Evolutionary conservation across 345 rosid genomes (phyloP), one percentile per base, ranked within the genome.

Genomic region (Clausena lansium): DNA sequence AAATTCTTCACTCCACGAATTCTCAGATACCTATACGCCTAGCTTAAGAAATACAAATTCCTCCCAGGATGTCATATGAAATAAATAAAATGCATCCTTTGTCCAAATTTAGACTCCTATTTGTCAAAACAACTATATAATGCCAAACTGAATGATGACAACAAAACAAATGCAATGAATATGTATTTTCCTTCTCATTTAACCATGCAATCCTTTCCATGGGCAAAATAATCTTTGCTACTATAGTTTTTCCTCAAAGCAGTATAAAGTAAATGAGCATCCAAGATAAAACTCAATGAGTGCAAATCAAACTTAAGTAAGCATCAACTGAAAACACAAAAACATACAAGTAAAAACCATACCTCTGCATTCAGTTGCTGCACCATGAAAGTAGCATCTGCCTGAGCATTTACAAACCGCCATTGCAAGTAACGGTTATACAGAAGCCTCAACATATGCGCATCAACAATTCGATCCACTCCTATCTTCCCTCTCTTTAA

Each of bases 361-460:
- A 95, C 99, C 99, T 91, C 94, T 50, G 95, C 94, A 76, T 35
- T 85, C 78, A 81, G 78, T 84, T 74, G 87, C 83, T 92, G 98
- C 80, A 89, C 79, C 82, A 80, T 85, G 89, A 86, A 83, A 64
- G 92, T 86, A 77, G 94, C 87, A 84, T 88, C 93, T 30, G 92
- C 94, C 79, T 90, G 86, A 2, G 98, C 97, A 84, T 92, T 93
- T 63, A 86, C 90, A 82, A 95, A 90, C 82, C 97, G 89, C 99
- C 94, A 93, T 82, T 92, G 95, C 83, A 95, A 81, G 79, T 89
- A 81, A 73, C 88, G 88, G 79, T 93, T 92, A 78, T 95, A 89
- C 58, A 95, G 82, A 85, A 93, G 98, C 91, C 97, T 91, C 88
- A 90, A 88, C 83, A 81, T 67, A 77, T 93, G 99, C 19, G 97